Conservation (phyloP, 1,284 basidiomycete species). For the Ganoderma lucidum region DNA sequence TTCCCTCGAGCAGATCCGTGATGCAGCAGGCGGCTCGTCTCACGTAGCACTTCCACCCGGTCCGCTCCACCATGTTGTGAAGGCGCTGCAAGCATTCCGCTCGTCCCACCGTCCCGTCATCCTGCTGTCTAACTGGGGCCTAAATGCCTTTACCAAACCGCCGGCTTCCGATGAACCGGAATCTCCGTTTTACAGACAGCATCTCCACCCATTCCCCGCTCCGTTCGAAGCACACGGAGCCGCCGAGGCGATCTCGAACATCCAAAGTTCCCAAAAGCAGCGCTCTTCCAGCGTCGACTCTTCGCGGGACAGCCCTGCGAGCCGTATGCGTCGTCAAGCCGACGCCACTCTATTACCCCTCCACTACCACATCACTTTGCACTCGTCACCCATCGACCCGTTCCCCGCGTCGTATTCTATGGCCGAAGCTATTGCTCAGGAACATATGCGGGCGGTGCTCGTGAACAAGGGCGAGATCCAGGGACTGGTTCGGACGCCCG, state of each 20-base stretch:
- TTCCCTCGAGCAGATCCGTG: constrained; percentile 60
- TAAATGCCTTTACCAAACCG: constrained; percentile 45
- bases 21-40: constrained; percentile 28
- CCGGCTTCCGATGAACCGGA: constrained; percentile 33
- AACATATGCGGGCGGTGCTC: constrained; percentile 34
- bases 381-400: constrained; percentile 37
- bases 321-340: neutral
- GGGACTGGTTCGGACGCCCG: constrained; percentile 46
- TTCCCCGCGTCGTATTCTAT: constrained; percentile 38
- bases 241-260: constrained; percentile 19
- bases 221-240: constrained; percentile 39
- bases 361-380: constrained; percentile 37
- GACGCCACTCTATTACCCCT: constrained; percentile 15
- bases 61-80: constrained; percentile 55
- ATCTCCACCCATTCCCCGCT: constrained; percentile 57
- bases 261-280: constrained; percentile 16
- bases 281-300: constrained; percentile 12
- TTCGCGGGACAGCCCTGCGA: neutral
- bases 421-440: constrained; percentile 39
- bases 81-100: constrained; percentile 59
- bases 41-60: constrained; percentile 33
- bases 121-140: constrained; percentile 72
- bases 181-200: constrained; percentile 56
- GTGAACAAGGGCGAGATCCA: constrained; percentile 38
- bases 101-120: constrained; percentile 59